Conservation (phyloP, 2,329 filamentous ascomycete genomes). For the Madurella fahalii region DNA sequence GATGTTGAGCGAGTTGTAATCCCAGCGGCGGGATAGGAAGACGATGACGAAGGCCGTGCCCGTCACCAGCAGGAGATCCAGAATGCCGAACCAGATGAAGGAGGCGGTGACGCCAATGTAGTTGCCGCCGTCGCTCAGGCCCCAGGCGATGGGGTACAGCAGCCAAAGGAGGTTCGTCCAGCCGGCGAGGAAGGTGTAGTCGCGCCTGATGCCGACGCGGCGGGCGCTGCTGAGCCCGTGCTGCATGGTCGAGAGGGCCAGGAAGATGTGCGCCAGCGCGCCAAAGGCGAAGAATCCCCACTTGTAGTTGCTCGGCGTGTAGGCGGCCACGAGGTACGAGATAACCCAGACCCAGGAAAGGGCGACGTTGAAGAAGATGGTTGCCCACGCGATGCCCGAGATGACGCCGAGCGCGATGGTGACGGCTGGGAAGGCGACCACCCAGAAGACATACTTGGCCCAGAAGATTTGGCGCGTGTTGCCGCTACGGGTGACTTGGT, state of each 20-base stretch:
- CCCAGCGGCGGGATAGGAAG: conserved; percentile 45
- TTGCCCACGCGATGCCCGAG: conserved; percentile 53
- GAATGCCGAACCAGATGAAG: conserved; percentile 51
- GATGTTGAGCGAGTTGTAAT: conserved; percentile 48
- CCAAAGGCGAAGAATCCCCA: conserved; percentile 57
- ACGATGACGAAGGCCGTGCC: conserved; percentile 41
- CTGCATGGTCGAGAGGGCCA: conserved; percentile 43
- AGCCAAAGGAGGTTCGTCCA: conserved; percentile 51
- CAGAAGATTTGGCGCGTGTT: conserved; percentile 49
- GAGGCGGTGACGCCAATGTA: conserved; percentile 42
- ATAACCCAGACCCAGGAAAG: conserved; percentile 50
- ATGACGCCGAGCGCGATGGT: conserved; percentile 46
- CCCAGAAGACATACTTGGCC: conserved; percentile 54
- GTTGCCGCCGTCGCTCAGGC: conserved; percentile 50
- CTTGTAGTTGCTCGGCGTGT: conserved; percentile 48
- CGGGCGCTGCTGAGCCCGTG: conserved; percentile 36
- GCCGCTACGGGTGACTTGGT: conserved; percentile 29
- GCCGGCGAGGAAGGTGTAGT: conserved; percentile 44
- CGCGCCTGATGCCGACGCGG: conserved; percentile 39
- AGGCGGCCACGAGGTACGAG: conserved; percentile 46
- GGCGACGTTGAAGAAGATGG: conserved; percentile 47
- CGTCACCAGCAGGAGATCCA: conserved; percentile 48
- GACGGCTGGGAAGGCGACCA: conserved; percentile 45
- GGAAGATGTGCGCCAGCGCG: conserved; percentile 42
- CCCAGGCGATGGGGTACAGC: conserved; percentile 52